A percentile compares a stretch with the other conserved stretches of the same genome.
Evolutionary conservation across 768 basidiomycete species (phyloP).

Genomic region (Termitomyces sp.): DNA sequence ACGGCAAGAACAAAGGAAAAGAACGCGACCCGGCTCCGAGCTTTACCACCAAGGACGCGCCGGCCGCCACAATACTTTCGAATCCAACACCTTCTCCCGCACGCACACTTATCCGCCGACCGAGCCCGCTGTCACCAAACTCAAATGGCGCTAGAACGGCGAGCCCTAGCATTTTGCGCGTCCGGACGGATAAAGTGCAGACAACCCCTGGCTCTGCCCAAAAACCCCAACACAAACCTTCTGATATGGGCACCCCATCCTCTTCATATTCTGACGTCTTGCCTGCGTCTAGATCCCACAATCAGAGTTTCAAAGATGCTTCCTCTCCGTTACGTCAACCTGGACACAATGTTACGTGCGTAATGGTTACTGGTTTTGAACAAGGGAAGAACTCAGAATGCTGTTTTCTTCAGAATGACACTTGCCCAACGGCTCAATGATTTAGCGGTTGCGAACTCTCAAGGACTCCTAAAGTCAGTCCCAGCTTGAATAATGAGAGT

Average conservation of each 20-base stretch:
- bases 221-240: constrained; percentile 7
- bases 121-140: constrained; percentile 21
- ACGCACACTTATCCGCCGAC: constrained; percentile 11
- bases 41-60: constrained; percentile 25
- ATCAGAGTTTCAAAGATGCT: constrained; percentile 18
- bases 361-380: constrained; percentile 12
- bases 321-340: constrained; percentile 27
- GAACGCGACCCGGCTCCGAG: constrained; percentile 35
- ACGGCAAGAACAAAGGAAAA: constrained; percentile 55
- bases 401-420: constrained; percentile 45
- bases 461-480: constrained; percentile 71
- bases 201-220: constrained; percentile 17
- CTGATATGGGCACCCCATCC: constrained; percentile 9
- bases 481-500: not conserved
- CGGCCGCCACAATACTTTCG: constrained; percentile 34
- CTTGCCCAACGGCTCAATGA: constrained; percentile 81
- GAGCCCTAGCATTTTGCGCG: constrained; percentile 23
- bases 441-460: constrained; percentile 72
- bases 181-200: constrained; percentile 18
- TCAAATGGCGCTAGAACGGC: constrained; percentile 15
- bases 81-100: constrained; percentile 21
- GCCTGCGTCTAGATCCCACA: constrained; percentile 17
- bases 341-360: constrained; percentile 55
- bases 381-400: not conserved
- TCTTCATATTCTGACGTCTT: constrained; percentile 14